These are phyloP conservation scores for Setaria viridis DNA, from an alignment of 202 grass and related monocot species.

Conservation along the genomic window DNA sequence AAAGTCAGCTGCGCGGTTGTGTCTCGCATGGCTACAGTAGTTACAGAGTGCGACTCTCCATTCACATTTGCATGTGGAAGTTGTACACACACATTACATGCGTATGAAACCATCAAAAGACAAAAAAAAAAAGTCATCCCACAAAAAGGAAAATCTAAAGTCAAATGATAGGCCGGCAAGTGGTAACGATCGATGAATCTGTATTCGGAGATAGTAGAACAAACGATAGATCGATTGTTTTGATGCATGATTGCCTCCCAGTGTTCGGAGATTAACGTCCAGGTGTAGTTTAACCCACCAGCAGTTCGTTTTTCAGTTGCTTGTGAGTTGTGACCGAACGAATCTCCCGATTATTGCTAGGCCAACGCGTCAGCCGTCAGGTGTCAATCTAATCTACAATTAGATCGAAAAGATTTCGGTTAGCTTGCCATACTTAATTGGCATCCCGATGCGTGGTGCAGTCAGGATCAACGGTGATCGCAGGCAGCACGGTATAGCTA, in stretches of 20 bases:
- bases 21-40: background rate
- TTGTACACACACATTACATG: background rate
- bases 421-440: slow-evolving; percentile 5
- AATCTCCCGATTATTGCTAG: slow-evolving; percentile 12
- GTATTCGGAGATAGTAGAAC: background rate
- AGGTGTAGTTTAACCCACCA: background rate
- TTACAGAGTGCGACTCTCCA: background rate
- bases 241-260: background rate
- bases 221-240: background rate
- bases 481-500: background rate
- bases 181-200: background rate
- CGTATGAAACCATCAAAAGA: background rate
- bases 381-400: background rate
- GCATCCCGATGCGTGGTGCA: background rate
- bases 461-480: background rate
- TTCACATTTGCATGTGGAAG: slow-evolving; percentile 27
- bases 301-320: background rate
- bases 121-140: too few relatives aligned
- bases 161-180: background rate
- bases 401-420: background rate
- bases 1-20: background rate
- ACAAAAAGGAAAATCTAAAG: background rate
- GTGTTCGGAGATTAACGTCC: background rate
- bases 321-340: background rate
- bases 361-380: background rate